phyloP scores from a whole-genome alignment of 176 grass and related monocot species.

The Phragmites australis region DNA sequence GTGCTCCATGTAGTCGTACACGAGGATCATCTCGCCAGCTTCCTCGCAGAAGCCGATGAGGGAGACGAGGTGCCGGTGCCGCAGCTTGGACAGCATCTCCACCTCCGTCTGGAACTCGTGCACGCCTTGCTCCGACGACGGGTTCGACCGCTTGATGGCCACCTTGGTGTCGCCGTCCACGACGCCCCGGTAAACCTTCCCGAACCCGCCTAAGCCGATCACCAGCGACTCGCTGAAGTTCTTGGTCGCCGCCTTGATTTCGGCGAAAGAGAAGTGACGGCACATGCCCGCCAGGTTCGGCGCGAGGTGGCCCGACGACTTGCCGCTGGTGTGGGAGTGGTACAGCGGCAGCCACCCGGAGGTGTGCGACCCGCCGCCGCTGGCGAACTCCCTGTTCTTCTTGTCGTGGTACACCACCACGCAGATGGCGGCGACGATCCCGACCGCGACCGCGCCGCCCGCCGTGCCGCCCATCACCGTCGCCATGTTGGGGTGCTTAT shows the following conservation, averaged over 20 bases:
- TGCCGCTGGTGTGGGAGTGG: conserved; percentile 66
- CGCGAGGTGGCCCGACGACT: conserved; percentile 65
- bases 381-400: conserved; percentile 22
- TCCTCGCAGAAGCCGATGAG: conserved; percentile 93
- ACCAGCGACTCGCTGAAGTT: conserved; percentile 70
- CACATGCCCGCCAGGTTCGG: conserved; percentile 69
- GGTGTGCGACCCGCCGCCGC: conserved; percentile 49
- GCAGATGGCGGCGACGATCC: conserved; percentile 45
- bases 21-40: conserved; percentile 72
- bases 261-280: conserved; percentile 75
- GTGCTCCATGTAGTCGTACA: conserved; percentile 87
- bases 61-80: conserved; percentile 81
- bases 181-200: conserved; percentile 73
- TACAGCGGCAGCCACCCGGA: conserved; percentile 76
- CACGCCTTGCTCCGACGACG: conserved; percentile 74
- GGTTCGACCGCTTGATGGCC: conserved; percentile 83
- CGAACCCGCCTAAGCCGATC: conserved; percentile 87
- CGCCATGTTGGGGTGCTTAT: background rate
- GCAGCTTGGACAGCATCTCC: conserved; percentile 96
- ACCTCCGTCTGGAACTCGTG: conserved; percentile 91
- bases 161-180: conserved; percentile 63
- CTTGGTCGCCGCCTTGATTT: conserved; percentile 74
- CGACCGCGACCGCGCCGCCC: conserved; percentile 57
- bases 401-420: conserved; percentile 55
- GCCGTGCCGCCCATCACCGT: conserved; percentile 56